phyloP scores from a whole-genome alignment of 2,329 filamentous ascomycete genomes.

The Colletotrichum lindemuthianum region DNA sequence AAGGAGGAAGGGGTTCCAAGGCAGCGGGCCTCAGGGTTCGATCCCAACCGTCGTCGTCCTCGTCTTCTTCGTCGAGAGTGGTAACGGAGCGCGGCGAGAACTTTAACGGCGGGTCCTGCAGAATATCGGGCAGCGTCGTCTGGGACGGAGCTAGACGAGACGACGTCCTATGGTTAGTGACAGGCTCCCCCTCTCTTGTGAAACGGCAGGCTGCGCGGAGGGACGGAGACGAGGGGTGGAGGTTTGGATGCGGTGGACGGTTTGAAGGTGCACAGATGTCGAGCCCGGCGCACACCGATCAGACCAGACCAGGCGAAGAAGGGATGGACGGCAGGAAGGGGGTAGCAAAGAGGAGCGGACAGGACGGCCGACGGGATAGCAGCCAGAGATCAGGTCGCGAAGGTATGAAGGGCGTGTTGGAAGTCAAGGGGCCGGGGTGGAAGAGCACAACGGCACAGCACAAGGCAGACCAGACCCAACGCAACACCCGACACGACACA shows the following conservation, averaged over 20 bases:
- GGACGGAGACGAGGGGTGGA: constrained; percentile 36
- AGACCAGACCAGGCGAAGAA: constrained; percentile 21
- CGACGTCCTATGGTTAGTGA: constrained; percentile 36
- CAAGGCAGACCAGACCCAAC: neutral
- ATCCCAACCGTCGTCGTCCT: constrained; percentile 60
- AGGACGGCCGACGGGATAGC: neutral
- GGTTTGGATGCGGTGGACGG: constrained; percentile 35
- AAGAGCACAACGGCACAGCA: constrained; percentile 12
- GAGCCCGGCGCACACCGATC: constrained; percentile 23
- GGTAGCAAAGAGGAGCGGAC: neutral
- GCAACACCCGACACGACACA: constrained; percentile 7
- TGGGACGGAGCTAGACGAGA: constrained; percentile 64
- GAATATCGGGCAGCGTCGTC: constrained; percentile 66
- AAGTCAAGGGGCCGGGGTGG: neutral
- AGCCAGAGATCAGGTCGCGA: constrained; percentile 17
- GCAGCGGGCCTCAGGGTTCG: constrained; percentile 59
- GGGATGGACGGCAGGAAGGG: neutral
- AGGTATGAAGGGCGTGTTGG: constrained; percentile 22
- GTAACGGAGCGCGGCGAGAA: constrained; percentile 61
- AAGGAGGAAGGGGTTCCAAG: constrained; percentile 48
- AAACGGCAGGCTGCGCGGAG: constrained; percentile 41
- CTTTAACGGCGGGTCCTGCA: constrained; percentile 61
- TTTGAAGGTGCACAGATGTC: constrained; percentile 37
- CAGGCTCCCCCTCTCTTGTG: constrained; percentile 43
- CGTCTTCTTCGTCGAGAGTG: constrained; percentile 63